phyloP scores from a whole-genome alignment of 2,329 filamentous ascomycete species.

The Microdochium nivale region DNA sequence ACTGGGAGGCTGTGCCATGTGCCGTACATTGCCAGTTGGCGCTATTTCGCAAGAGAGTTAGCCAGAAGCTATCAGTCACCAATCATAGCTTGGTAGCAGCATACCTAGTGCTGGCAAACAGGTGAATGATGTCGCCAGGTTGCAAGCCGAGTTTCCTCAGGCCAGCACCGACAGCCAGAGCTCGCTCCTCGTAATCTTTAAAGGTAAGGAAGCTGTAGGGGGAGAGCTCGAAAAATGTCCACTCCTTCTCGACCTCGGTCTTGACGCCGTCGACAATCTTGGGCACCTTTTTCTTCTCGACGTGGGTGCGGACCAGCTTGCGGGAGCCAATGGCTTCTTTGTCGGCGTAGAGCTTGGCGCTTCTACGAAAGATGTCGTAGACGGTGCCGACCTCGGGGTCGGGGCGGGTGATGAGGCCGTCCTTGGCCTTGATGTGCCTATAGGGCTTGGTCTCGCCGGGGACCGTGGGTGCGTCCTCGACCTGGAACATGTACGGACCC shows the following conservation, averaged over 20 bases:
- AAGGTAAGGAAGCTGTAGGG: slow-evolving; percentile 71
- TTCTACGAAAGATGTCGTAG: slow-evolving; percentile 68
- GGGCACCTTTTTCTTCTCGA: slow-evolving; percentile 81
- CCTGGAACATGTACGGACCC: slow-evolving; percentile 68
- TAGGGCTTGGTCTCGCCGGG: slow-evolving; percentile 80
- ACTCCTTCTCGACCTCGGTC: slow-evolving; percentile 78
- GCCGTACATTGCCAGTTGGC: slow-evolving; percentile 78
- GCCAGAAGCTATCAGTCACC: slow-evolving; percentile 22
- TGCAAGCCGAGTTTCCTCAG: slow-evolving; percentile 66
- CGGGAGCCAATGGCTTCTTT: slow-evolving; percentile 62
- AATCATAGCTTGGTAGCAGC: not conserved
- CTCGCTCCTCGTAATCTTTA: slow-evolving; percentile 65
- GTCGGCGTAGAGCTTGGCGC: slow-evolving; percentile 53
- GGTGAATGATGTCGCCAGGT: slow-evolving; percentile 61
- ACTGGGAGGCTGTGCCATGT: slow-evolving; percentile 72
- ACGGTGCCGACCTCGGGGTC: slow-evolving; percentile 65
- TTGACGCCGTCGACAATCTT: slow-evolving; percentile 79
- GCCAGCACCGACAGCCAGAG: slow-evolving; percentile 62
- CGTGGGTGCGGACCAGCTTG: slow-evolving; percentile 67
- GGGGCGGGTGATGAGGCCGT: slow-evolving; percentile 59
- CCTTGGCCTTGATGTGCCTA: slow-evolving; percentile 61
- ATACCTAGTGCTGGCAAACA: slow-evolving; percentile 68
- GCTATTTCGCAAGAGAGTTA: slow-evolving; percentile 38
- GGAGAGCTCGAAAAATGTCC: slow-evolving; percentile 82
- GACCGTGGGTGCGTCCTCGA: slow-evolving; percentile 56